These are phyloP conservation scores for Alternaria rosae DNA, from an alignment of 2,329 filamentous ascomycete species.

Conservation along the genomic window DNA sequence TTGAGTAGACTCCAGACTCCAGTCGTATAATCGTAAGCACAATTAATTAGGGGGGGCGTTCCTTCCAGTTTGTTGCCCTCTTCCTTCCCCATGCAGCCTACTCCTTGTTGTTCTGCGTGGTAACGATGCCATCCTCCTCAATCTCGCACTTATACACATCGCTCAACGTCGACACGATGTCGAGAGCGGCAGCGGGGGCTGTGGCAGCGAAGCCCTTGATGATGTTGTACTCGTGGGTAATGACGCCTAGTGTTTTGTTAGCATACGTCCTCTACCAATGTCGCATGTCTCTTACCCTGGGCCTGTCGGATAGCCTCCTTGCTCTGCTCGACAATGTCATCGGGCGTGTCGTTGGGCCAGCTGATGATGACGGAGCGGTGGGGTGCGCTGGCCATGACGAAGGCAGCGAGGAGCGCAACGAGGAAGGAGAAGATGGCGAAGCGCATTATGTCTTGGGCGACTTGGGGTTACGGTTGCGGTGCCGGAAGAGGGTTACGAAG, in stretches of 20 bases:
- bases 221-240: slow-evolving; percentile 77
- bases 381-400: slow-evolving; percentile 66
- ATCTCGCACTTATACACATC: slow-evolving; percentile 69
- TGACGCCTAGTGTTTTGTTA: slow-evolving; percentile 48
- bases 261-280: not conserved
- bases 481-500: not conserved
- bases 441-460: slow-evolving; percentile 65
- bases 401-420: slow-evolving; percentile 64
- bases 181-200: slow-evolving; percentile 72
- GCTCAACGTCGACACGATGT: slow-evolving; percentile 70
- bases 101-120: slow-evolving; percentile 40
- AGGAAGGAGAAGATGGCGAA: slow-evolving; percentile 65
- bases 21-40: not conserved
- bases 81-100: not conserved
- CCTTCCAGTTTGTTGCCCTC: not conserved
- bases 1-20: not conserved
- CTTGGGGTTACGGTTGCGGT: not conserved
- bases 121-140: slow-evolving; percentile 78
- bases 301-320: slow-evolving; percentile 73
- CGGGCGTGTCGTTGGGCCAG: slow-evolving; percentile 74
- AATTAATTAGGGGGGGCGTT: not conserved
- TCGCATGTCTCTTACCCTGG: slow-evolving; percentile 61
- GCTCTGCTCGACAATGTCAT: slow-evolving; percentile 72
- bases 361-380: slow-evolving; percentile 80
- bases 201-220: slow-evolving; percentile 79